A percentile compares a stretch with the other conserved stretches of the same genome.
Evolutionary conservation across 768 basidiomycete genomes (phyloP).

Genomic region (Tulasnella sp.): DNA sequence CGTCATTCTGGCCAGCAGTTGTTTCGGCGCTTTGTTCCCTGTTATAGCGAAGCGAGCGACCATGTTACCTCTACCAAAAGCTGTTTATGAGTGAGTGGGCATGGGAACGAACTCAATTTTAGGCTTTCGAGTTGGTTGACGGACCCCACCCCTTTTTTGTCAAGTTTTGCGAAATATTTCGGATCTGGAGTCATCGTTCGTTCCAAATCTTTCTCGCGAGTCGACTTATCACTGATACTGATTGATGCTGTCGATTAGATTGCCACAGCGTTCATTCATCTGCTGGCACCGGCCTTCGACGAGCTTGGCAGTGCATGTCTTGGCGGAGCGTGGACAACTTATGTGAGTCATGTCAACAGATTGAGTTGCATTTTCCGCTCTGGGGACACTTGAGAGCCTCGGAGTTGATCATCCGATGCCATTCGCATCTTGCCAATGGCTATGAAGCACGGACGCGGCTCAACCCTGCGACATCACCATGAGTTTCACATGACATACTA

Average conservation of each 20-base stretch:
- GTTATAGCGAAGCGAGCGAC: slow-evolving; percentile 44
- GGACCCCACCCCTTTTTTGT: neutral
- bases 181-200: slow-evolving; percentile 80
- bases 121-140: too few relatives aligned
- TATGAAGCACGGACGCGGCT: too few relatives aligned
- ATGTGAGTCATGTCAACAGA: slow-evolving; percentile 41
- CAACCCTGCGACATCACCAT: too few relatives aligned
- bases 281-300: slow-evolving; percentile 62
- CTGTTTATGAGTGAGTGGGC: slow-evolving; percentile 53
- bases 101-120: neutral
- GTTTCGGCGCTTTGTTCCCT: slow-evolving; percentile 57
- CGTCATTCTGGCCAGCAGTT: slow-evolving; percentile 53
- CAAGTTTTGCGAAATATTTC: slow-evolving; percentile 78
- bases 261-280: slow-evolving; percentile 81
- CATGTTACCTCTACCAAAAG: slow-evolving; percentile 45
- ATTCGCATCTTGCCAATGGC: too few relatives aligned
- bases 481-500: neutral
- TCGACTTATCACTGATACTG: neutral
- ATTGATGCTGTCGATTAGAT: slow-evolving; percentile 37
- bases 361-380: neutral
- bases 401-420: too few relatives aligned
- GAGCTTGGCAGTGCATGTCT: slow-evolving; percentile 65
- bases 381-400: neutral
- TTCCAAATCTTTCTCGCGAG: slow-evolving; percentile 15
- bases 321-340: slow-evolving; percentile 52